These are phyloP conservation scores for Kuraishia floccosa DNA, from an alignment of 805 yeast genomes.

Conservation along the genomic window DNA sequence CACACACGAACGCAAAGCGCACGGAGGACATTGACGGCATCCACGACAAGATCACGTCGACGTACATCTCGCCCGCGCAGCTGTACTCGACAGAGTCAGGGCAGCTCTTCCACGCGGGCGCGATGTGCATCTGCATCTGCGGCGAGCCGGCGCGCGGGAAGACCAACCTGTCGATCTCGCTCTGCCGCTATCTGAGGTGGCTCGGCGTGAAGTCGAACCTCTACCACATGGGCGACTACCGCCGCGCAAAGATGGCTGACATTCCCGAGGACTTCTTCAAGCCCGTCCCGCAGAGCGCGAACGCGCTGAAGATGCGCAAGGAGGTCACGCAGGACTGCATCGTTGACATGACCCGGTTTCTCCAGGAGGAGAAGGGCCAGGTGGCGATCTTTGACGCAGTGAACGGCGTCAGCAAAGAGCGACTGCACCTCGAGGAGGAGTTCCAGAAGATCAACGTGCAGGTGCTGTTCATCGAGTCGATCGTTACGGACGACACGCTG, in stretches of 20 bases:
- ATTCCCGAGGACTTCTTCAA: conserved; percentile 64
- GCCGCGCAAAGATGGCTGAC: conserved; percentile 44
- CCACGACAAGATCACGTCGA: conserved; percentile 48
- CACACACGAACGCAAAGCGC: conserved; percentile 3
- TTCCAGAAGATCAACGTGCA: conserved; percentile 55
- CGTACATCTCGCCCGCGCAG: conserved; percentile 82
- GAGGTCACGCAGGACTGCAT: conserved; percentile 53
- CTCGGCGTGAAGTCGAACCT: conserved; percentile 88
- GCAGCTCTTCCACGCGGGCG: conserved; percentile 89
- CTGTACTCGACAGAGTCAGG: conserved; percentile 90
- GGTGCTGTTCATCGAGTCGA: conserved; percentile 79
- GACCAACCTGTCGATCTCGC: conserved; percentile 82
- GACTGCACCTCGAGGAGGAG: conserved; percentile 43
- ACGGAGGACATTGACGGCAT: conserved; percentile 54
- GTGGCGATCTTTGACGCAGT: conserved; percentile 95
- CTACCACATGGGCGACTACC: conserved; percentile 86
- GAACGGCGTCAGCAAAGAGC: conserved; percentile 64
- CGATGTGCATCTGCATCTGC: conserved; percentile 75
- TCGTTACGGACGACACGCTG: conserved; percentile 62
- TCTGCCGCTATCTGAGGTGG: conserved; percentile 92
- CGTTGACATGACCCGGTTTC: conserved; percentile 58
- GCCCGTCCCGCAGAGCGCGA: conserved; percentile 32
- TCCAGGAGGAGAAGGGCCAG: conserved; percentile 74
- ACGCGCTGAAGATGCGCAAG: conserved; percentile 42
- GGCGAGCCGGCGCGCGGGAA: conserved; percentile 97